These are phyloP conservation scores for Penicillium brasilianum DNA, from an alignment of 2,329 filamentous ascomycete species.

Conservation along the genomic window DNA sequence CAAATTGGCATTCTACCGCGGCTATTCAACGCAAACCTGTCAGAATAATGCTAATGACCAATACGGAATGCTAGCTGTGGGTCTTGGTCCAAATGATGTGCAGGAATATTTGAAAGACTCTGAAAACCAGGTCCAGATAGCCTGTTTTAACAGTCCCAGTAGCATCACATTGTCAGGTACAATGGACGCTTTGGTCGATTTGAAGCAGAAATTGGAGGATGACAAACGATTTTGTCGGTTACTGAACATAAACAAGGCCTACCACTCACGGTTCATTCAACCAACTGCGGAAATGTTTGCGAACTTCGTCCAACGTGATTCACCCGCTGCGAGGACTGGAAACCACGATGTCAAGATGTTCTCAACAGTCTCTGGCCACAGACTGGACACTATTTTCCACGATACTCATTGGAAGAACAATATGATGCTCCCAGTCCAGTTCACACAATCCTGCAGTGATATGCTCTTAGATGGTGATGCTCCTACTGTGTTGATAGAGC, in stretches of 20 bases:
- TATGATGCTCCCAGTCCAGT: neutral
- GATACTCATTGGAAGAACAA: neutral
- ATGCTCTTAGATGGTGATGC: neutral
- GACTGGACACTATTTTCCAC: neutral
- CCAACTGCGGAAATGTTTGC: neutral
- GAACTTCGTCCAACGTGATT: no score
- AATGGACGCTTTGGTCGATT: neutral
- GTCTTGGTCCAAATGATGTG: neutral
- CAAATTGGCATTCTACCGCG: constrained; percentile 32
- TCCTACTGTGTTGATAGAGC: neutral
- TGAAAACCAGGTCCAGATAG: neutral
- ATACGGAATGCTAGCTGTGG: neutral
- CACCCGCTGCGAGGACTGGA: no score
- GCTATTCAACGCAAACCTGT: constrained; percentile 10
- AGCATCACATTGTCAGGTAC: neutral
- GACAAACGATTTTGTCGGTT: neutral
- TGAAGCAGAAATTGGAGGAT: neutral
- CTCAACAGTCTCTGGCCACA: neutral
- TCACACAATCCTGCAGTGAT: neutral
- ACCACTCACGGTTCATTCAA: neutral
- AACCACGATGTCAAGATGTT: neutral
- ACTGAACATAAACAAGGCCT: neutral
- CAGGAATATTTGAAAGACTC: neutral
- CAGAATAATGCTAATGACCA: no score
- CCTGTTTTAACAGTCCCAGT: neutral